Conservation (phyloP, 2,329 filamentous ascomycete species). For the Dactylellina cionopaga region DNA sequence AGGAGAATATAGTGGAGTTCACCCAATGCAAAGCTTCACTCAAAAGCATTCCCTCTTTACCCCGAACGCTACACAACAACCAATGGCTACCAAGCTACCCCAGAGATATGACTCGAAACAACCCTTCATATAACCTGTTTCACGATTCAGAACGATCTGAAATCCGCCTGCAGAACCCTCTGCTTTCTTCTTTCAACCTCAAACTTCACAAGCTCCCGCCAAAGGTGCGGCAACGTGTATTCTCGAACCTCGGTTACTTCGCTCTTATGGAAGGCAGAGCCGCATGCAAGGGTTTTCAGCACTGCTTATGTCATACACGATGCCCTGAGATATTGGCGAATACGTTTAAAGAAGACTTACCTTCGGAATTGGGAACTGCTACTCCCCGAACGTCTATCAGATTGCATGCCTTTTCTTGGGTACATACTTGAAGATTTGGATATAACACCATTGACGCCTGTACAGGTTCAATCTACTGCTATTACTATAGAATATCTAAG, state of each 20-base stretch:
- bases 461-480: too few species aligned
- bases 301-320: not conserved
- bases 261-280: not conserved
- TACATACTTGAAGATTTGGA: too few species aligned
- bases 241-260: slow-evolving; percentile 1
- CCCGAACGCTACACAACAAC: not conserved
- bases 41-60: too few species aligned
- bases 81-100: not conserved
- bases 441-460: not conserved
- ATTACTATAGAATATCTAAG: too few species aligned
- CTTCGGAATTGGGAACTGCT: not conserved
- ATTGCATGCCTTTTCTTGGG: too few species aligned
- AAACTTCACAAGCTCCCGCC: slow-evolving; percentile 9
- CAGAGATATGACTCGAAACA: slow-evolving; percentile 17
- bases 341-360: not conserved
- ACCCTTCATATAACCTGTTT: not conserved
- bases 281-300: not conserved
- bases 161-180: not conserved
- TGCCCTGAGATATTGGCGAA: not conserved
- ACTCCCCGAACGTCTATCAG: not conserved
- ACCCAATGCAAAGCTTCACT: too few species aligned
- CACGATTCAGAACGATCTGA: not conserved
- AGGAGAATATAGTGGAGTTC: too few species aligned
- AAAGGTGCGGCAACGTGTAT: slow-evolving; percentile 11
- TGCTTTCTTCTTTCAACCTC: not conserved